Base-by-base conservation (phyloP, 2,329 filamentous ascomycete species). In the Didymella keratinophila region DNA sequence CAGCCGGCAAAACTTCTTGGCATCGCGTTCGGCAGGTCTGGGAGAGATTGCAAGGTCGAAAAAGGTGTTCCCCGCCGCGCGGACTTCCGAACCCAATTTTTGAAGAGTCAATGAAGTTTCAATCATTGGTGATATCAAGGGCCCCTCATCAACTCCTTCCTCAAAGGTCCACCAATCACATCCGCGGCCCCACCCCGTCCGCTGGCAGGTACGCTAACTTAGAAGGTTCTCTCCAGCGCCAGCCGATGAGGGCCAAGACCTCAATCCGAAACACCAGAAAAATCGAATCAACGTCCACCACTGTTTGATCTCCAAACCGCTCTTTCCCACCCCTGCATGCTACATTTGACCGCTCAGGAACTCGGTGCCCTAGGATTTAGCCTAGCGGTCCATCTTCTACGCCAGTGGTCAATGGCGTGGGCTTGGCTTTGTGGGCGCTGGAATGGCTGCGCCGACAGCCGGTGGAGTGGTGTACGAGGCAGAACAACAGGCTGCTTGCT, bases 211-310 rank as follows among this genome's bases (percentile, higher is more conserved):
- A 25, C 46, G 39, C 53, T 56, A 56, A n/a, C 39, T 32, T 36
- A 42, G 21, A 51, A 47, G 27, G 44, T 20, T 39, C 23, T 10
- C 21, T 44, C 21, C 14, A 51, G 39, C 42, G 49, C 49, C 49
- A 41, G 34, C 34, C 46, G n/a, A 41, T 16, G n/a, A 52, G 14
- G 4, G 49, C 48, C 55, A 58, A 51, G 55, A 11, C 34, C 42
- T 58, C 46, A 54, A 58, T 27, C n/a, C 54, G 56, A 58, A 58
- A 58, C 56, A 51, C 12, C 45, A 54, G 37, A 51, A 52, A 58
- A 54, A 54, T 51, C 50, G 51, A 58, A 50, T 58, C 41, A 50
- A 50, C 46, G 39, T 42, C 45, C 39, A 42, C 46, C 34, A 51
- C 21, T 28, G 56, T 54, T 54, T 58, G 56, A 58, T 54, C 50